These are phyloP conservation scores for Oidiodendron maius DNA, from an alignment of 495 filamentous ascomycete genomes.

Conservation along the genomic window DNA sequence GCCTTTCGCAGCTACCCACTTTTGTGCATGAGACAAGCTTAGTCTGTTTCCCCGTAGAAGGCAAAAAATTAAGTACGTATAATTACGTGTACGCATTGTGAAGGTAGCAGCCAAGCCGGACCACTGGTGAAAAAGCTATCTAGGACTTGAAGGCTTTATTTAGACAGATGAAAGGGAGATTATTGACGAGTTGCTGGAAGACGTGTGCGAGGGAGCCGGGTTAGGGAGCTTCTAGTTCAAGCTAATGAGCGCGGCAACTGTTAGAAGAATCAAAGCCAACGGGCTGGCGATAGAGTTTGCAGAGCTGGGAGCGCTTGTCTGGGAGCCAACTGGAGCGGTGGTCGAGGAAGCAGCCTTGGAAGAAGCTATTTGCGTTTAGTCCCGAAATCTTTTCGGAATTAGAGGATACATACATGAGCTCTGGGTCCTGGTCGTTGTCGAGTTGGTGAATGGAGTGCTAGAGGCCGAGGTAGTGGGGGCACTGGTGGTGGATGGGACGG, in stretches of 20 bases:
- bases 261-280: slow-evolving; percentile 17
- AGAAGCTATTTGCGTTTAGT: neutral
- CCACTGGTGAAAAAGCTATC: neutral
- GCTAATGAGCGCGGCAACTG: slow-evolving; percentile 11
- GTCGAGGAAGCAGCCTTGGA: neutral
- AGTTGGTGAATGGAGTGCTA: neutral
- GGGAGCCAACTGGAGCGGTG: neutral
- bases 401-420: neutral
- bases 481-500: neutral
- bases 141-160: slow-evolving; percentile 7
- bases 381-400: neutral
- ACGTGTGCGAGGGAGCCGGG: too few species aligned
- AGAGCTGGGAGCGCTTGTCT: slow-evolving; percentile 2
- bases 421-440: neutral
- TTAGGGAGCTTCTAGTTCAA: slow-evolving; percentile 11
- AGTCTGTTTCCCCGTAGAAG: too few species aligned
- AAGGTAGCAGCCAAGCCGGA: too few species aligned
- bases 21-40: too few species aligned
- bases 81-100: too few species aligned
- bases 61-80: too few species aligned
- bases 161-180: slow-evolving; percentile 8
- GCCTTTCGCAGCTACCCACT: too few species aligned
- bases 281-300: slow-evolving; percentile 7
- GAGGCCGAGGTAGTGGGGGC: slow-evolving; percentile 2
- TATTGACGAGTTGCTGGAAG: too few species aligned